These are phyloP conservation scores for Fragaria ananassa DNA, from an alignment of 306 rosid genomes.

Conservation along the genomic window DNA sequence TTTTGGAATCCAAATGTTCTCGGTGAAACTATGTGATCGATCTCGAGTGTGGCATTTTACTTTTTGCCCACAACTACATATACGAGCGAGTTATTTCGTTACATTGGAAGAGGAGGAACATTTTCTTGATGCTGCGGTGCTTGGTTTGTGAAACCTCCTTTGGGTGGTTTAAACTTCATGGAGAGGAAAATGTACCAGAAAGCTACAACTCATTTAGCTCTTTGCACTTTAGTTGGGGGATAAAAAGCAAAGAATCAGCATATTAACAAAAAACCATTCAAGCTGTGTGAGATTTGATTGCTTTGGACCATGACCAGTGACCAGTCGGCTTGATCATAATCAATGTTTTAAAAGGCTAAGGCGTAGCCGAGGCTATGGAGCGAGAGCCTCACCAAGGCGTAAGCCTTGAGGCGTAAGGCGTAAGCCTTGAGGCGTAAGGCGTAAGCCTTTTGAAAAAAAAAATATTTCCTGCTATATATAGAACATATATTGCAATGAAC, in stretches of 20 bases:
- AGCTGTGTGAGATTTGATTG: slow-evolving; percentile 36
- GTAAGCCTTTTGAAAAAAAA: too few species aligned
- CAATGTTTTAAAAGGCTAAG: too few species aligned
- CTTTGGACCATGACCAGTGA: slow-evolving; percentile 47
- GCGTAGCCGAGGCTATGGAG: too few species aligned
- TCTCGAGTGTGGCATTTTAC: background rate
- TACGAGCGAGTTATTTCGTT: background rate
- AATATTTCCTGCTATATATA: too few species aligned
- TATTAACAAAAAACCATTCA: slow-evolving; percentile 37
- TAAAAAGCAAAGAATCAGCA: slow-evolving; percentile 44
- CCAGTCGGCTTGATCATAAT: slow-evolving; percentile 47
- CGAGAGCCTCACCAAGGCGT: too few species aligned
- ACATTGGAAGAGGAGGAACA: background rate
- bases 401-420: too few species aligned
- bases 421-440: too few species aligned
- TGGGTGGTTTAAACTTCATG: slow-evolving; percentile 46
- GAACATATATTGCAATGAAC: too few species aligned
- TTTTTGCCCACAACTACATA: too few species aligned
- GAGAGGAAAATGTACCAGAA: slow-evolving; percentile 44
- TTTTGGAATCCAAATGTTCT: slow-evolving; percentile 1
- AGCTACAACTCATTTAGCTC: slow-evolving; percentile 58
- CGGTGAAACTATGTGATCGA: background rate
- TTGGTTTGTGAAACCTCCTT: slow-evolving; percentile 21
- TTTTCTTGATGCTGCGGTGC: background rate
- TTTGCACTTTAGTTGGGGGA: slow-evolving; percentile 56